Conservation (phyloP, 2,329 filamentous ascomycete genomes). For the Scedosporium boydii region DNA sequence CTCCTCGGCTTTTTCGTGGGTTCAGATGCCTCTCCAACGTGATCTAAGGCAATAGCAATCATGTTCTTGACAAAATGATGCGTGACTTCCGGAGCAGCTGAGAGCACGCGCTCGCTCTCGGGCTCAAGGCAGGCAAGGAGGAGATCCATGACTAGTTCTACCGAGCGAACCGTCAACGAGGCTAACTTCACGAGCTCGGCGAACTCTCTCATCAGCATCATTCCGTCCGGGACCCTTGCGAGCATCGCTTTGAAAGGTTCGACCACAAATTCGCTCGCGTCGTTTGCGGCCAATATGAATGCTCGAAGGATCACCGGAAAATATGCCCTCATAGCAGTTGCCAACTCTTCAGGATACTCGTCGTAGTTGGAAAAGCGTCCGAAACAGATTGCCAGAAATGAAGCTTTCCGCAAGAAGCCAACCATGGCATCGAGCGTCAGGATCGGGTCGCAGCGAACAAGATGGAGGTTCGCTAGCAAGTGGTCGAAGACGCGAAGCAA, state of each 20-base stretch:
- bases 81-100: neutral
- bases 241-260: neutral
- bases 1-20: neutral
- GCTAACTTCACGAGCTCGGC: neutral
- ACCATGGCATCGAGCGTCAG: conserved; percentile 13
- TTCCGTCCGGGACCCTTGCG: neutral
- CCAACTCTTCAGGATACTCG: conserved; percentile 10
- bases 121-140: neutral
- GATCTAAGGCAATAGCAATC: conserved; percentile 27
- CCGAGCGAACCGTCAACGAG: neutral
- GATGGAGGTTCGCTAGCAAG: neutral
- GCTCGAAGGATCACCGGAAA: conserved; percentile 12
- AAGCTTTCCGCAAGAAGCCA: conserved; percentile 8
- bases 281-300: conserved; percentile 21
- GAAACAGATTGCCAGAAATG: conserved; percentile 13
- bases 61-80: conserved; percentile 21
- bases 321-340: conserved; percentile 15
- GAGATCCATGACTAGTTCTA: neutral
- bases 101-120: neutral
- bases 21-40: conserved; percentile 23
- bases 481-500: neutral
- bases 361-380: conserved; percentile 8
- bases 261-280: conserved; percentile 12
- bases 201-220: neutral
- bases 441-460: neutral